phyloP scores from a whole-genome alignment of 257 asterid genomes.

The Linderniella brevidens region DNA sequence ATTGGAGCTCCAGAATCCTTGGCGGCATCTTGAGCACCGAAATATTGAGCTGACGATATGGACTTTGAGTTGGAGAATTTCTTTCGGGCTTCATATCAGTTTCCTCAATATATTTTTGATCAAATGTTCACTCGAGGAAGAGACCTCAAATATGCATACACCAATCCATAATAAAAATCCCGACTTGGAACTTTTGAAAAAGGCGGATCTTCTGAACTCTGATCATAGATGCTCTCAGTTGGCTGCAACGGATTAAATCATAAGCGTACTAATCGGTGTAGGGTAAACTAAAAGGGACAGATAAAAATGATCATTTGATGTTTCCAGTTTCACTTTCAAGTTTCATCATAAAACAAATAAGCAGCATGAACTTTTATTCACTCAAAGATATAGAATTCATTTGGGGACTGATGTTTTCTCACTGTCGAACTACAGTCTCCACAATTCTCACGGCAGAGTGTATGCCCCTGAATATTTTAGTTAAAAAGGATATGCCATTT shows the following conservation, averaged over 20 bases:
- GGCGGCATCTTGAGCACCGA: slow-evolving; percentile 49
- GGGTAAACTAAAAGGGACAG: slow-evolving; percentile 9
- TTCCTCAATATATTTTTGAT: slow-evolving; percentile 59
- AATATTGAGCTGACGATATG: slow-evolving; percentile 93
- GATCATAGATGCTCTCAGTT: slow-evolving; percentile 85
- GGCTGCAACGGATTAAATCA: slow-evolving; percentile 40
- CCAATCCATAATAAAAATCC: slow-evolving; percentile 88
- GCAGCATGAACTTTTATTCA: neutral
- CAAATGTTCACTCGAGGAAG: neutral
- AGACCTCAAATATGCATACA: slow-evolving; percentile 13
- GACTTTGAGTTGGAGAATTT: slow-evolving; percentile 92
- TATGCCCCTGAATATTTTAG: too few relatives aligned
- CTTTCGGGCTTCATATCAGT: slow-evolving; percentile 95
- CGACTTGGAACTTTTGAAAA: slow-evolving; percentile 61
- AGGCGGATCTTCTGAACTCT: slow-evolving; percentile 73
- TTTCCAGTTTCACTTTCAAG: neutral
- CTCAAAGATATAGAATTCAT: too few relatives aligned
- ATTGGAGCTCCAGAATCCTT: slow-evolving; percentile 46
- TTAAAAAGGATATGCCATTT: slow-evolving; percentile 6
- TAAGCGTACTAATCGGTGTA: too few relatives aligned
- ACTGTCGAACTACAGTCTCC: too few relatives aligned
- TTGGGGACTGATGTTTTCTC: too few relatives aligned
- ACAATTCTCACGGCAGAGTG: too few relatives aligned
- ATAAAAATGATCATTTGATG: neutral
- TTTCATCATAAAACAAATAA: neutral